Base-by-base conservation (phyloP, 257 asterid genomes). In the Forsythia suspensa region DNA sequence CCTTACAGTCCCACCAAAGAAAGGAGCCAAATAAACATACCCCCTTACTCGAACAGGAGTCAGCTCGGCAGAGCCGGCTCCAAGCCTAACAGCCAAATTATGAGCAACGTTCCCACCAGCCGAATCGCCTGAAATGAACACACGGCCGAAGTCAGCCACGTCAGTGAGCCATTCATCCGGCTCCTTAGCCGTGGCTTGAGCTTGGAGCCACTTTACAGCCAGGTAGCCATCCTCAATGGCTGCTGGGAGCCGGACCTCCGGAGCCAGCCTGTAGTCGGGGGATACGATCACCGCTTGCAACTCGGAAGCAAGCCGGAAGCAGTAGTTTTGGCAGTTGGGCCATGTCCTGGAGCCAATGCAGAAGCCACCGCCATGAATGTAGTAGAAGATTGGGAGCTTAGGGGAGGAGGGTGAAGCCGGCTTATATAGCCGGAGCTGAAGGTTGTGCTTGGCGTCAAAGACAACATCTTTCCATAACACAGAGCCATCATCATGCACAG, bases 251-350 rank as follows among this genome's bases (percentile, higher is more conserved):
- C 96, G 86, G 52, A 78, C 84, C 75, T 92, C 97, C 1, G 95
- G 94, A 24, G 97, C 94, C 76, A 93, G 76, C 20, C 92, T 80
- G 78, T 93, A 93, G 81, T 92, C 97, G 0, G 97, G 97, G 0
- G 97, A 16, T 29, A 91, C 57, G 3, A 91, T 75, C 80, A 93
- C 86, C 29, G 87, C 95, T 73, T 83, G 88, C 61, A 93, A 92
- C 80, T 90, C 86, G 0, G 84, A 85, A 18, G 97, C 95, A 34
- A 93, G 91, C 84, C 81, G 80, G 81, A 91, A 88, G 61, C 97
- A 93, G 70, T 87, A 88, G 87, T 90, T 93, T n/a, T 93, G 97
- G 85, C 92, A 88, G 67, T 90, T 90, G 37, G 97, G 97, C 95
- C 94, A 91, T 0, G 94, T 36, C 24, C 95, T 83, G 13, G 92